Evolutionary conservation across 2,329 filamentous ascomycete genomes (phyloP), one percentile per base, ranked within the genome.

Genomic region (Hypoxylon sp.): DNA sequence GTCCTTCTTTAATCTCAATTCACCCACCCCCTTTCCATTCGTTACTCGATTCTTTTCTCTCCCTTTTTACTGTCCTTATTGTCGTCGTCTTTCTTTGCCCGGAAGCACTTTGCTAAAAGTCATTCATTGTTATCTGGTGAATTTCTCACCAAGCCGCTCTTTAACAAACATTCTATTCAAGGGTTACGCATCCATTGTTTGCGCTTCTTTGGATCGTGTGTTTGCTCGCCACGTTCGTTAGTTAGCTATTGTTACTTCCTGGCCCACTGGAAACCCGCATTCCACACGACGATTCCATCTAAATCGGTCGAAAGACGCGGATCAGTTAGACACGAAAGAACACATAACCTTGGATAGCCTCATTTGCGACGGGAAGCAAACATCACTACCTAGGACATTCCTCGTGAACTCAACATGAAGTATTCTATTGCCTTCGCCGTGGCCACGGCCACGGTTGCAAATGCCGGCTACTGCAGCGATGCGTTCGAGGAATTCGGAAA

Each of bases 121-220:
- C 73, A 70, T 65, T 77, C 75, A 72, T 78, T 77, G 72, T 75
- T 36, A 55, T 69, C 69, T 60, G 76, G 75, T 77, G 74, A 68
- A 70, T 73, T 70, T 51, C 65, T 74, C 75, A 74, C 75, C 74
- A 73, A 70, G 73, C 68, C 76, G 70, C 73, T 78, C 76, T 57
- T 76, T 77, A 72, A 68, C 63, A 69, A 68, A 58, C 65, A 66
- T 68, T 69, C 64, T 51, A 68, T 63, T 72, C 66, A 68, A 60
- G 28, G 25, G 45, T 23, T 21, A 46, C 49, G 53, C 61, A 66
- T 60, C 56, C 48, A 64, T 72, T 73, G 55, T 71, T 62, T 57
- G 58, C 50, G 60, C 46, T 51, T 60, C 36, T 64, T 38, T 38
- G 53, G 52, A 46, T 41, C 50, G 45, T 61, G 50, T 58, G 63